phyloP scores from a whole-genome alignment of 2,329 filamentous ascomycete genomes.

The Lachnellula suecica region DNA sequence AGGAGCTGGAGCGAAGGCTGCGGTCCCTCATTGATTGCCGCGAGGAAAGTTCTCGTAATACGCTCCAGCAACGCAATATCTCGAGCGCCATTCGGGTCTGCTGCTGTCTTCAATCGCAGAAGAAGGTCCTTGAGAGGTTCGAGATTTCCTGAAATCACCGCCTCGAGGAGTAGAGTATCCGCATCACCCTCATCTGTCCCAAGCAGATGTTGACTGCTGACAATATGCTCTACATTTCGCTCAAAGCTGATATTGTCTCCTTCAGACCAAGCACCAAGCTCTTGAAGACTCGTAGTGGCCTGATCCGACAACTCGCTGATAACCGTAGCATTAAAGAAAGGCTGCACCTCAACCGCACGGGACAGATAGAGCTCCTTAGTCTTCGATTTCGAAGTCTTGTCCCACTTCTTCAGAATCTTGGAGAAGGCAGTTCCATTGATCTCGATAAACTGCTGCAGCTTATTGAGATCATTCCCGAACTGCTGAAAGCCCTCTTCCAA shows the following conservation, averaged over 20 bases:
- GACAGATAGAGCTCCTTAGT: slow-evolving; percentile 98
- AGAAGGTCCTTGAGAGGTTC: slow-evolving; percentile 78
- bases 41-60: slow-evolving; percentile 85
- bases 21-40: slow-evolving; percentile 83
- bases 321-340: slow-evolving; percentile 96
- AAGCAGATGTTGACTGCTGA: slow-evolving; percentile 63
- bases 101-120: slow-evolving; percentile 61
- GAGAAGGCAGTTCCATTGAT: slow-evolving; percentile 97
- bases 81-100: slow-evolving; percentile 56
- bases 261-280: slow-evolving; percentile 95
- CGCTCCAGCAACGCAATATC: slow-evolving; percentile 65
- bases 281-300: slow-evolving; percentile 92
- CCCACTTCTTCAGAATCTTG: slow-evolving; percentile 99
- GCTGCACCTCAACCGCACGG: slow-evolving; percentile 93
- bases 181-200: slow-evolving; percentile 86
- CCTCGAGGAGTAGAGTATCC: slow-evolving; percentile 84
- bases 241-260: slow-evolving; percentile 90
- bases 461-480: slow-evolving; percentile 95
- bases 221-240: slow-evolving; percentile 55
- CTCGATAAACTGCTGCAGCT: slow-evolving; percentile 97
- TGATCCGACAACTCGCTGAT: slow-evolving; percentile 96
- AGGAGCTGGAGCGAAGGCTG: slow-evolving; percentile 73
- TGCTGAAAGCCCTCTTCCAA: slow-evolving; percentile 96
- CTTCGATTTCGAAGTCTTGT: slow-evolving; percentile 98
- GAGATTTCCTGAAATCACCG: slow-evolving; percentile 78